Evolutionary conservation across 306 rosid species (phyloP).

Genomic region (Cicer yamashitae): DNA sequence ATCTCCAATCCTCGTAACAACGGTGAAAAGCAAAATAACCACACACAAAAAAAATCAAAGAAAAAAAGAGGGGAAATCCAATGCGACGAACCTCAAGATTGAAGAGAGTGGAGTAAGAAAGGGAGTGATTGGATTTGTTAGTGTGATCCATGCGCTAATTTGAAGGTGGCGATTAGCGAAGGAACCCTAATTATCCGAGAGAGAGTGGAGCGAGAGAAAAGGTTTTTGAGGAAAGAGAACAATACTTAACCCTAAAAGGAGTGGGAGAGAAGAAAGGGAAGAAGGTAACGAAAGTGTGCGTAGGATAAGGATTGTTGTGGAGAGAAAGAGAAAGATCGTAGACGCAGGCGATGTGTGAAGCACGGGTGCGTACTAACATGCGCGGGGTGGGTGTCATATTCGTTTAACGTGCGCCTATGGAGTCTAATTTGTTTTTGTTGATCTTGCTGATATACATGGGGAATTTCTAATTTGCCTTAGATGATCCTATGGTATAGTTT

Average conservation of each 20-base stretch:
- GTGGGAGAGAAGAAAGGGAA: constrained; percentile 39
- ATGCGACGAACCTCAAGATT: constrained; percentile 72
- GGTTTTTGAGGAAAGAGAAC: constrained; percentile 35
- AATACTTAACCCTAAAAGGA: constrained; percentile 46
- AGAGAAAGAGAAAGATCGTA: constrained; percentile 42
- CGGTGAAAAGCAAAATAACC: neutral
- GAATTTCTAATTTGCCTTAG: neutral
- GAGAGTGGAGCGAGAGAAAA: constrained; percentile 41
- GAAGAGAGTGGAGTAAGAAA: constrained; percentile 73
- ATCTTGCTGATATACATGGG: neutral
- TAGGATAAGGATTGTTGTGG: constrained; percentile 51
- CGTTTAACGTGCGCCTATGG: constrained; percentile 49
- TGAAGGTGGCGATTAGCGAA: constrained; percentile 37
- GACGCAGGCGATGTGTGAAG: constrained; percentile 47
- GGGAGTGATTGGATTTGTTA: constrained; percentile 65
- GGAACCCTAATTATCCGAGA: constrained; percentile 46
- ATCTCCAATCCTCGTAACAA: constrained; percentile 26
- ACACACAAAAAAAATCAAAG: neutral
- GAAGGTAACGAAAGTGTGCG: constrained; percentile 51
- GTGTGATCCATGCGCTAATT: constrained; percentile 66
- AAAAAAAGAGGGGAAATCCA: neutral
- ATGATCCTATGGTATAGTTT: neutral
- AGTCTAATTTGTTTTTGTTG: constrained; percentile 1
- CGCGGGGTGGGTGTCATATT: constrained; percentile 42
- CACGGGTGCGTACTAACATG: constrained; percentile 44